phyloP scores from a whole-genome alignment of 2,329 filamentous ascomycete genomes.

The Chaetomiaceae sp. region DNA sequence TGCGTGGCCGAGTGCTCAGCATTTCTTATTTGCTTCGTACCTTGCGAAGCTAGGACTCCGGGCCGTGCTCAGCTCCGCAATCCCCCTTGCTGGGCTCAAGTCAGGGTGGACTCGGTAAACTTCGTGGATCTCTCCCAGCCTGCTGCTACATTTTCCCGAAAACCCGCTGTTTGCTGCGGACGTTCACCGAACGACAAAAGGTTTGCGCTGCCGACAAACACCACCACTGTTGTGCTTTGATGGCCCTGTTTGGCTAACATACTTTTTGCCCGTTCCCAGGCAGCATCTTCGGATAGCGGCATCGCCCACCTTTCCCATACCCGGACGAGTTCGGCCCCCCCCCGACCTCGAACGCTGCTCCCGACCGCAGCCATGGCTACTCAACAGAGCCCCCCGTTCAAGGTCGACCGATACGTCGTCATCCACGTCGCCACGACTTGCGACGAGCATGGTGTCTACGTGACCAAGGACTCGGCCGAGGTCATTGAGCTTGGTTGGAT shows the following conservation, averaged over 20 bases:
- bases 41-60: constrained; percentile 11
- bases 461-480: constrained; percentile 98
- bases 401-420: constrained; percentile 93
- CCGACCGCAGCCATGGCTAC: constrained; percentile 37
- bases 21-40: constrained; percentile 2
- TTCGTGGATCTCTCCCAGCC: constrained; percentile 11
- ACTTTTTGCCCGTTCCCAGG: constrained; percentile 7
- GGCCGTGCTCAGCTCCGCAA: constrained; percentile 21
- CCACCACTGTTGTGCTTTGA: neutral
- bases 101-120: constrained; percentile 17
- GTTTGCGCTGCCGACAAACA: constrained; percentile 13
- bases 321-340: constrained; percentile 9
- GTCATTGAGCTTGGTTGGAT: constrained; percentile 99
- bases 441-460: constrained; percentile 98
- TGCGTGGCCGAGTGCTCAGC: neutral
- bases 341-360: constrained; percentile 13
- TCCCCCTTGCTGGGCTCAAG: constrained; percentile 4
- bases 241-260: constrained; percentile 6
- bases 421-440: constrained; percentile 98
- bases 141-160: constrained; percentile 22
- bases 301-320: constrained; percentile 8
- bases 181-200: constrained; percentile 19
- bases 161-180: constrained; percentile 21
- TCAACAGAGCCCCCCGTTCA: constrained; percentile 54
- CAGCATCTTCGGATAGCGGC: constrained; percentile 18